These are phyloP conservation scores for Millerozyma acaciae DNA, from an alignment of 805 yeast genomes.

Conservation along the genomic window DNA sequence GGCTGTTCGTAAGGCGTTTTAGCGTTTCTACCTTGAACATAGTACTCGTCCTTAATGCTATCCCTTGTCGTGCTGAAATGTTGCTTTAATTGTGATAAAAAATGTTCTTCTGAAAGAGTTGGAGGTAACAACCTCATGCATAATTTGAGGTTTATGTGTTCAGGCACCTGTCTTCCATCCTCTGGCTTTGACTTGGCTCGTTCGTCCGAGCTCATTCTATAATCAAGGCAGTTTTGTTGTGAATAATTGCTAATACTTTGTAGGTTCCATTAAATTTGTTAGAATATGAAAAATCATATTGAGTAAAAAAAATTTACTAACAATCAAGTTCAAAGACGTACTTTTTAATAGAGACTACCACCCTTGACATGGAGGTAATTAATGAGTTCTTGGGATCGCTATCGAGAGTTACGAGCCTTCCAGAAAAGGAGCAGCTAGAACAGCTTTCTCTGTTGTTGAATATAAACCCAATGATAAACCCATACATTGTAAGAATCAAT, in stretches of 20 bases:
- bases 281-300: too few species aligned
- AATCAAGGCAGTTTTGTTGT: too few species aligned
- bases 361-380: conserved; percentile 17
- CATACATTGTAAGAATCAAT: conserved; percentile 23
- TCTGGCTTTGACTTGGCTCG: too few species aligned
- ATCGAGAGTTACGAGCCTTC: conserved; percentile 23
- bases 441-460: conserved; percentile 19
- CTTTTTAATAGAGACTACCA: too few species aligned
- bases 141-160: too few species aligned
- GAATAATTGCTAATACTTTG: too few species aligned
- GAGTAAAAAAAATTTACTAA: too few species aligned
- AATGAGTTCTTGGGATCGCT: conserved; percentile 25
- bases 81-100: conserved; percentile 16
- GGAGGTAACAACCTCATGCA: conserved; percentile 46
- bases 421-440: conserved; percentile 16
- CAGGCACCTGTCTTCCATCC: too few species aligned
- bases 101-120: conserved; percentile 21
- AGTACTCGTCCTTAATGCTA: conserved; percentile 23
- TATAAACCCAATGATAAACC: conserved; percentile 23
- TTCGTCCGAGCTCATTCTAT: too few species aligned
- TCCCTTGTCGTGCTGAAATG: conserved; percentile 13
- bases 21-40: conserved; percentile 39
- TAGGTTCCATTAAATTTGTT: too few species aligned
- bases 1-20: conserved; percentile 38
- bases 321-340: not conserved